Conservation (phyloP, 192 early-diverging fungal species). For the Podila horticola region DNA sequence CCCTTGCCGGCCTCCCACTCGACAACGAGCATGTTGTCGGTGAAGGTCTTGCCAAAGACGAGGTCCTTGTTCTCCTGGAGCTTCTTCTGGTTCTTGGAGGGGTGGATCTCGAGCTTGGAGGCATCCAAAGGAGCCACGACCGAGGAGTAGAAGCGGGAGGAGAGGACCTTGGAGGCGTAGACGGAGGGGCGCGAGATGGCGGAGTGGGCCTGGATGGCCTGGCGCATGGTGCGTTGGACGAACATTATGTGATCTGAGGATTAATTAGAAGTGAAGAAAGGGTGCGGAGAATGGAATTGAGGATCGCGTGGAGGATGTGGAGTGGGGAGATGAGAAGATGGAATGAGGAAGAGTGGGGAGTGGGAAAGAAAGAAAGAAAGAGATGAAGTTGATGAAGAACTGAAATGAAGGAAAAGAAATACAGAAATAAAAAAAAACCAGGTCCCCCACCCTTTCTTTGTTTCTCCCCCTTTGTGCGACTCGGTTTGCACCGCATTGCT, state of each 20-base stretch:
- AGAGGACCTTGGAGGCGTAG: conserved; percentile 30
- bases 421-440: not conserved
- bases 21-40: conserved; percentile 95
- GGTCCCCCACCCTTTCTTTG: not conserved
- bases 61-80: conserved; percentile 71
- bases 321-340: conserved; percentile 4
- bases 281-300: not conserved
- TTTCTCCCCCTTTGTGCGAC: not conserved
- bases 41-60: conserved; percentile 89
- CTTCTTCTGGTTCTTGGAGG: conserved; percentile 60
- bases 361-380: not conserved
- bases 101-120: conserved; percentile 45
- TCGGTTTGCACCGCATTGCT: not conserved
- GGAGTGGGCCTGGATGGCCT: conserved; percentile 40
- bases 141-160: conserved; percentile 36
- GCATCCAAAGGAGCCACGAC: conserved; percentile 29
- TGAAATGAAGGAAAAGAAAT: not conserved
- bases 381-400: not conserved
- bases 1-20: conserved; percentile 82
- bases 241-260: conserved; percentile 17
- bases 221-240: conserved; percentile 46
- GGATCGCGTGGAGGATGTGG: not conserved
- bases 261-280: not conserved
- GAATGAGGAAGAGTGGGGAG: not conserved
- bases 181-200: conserved; percentile 18